These are phyloP conservation scores for Dipteronia dyeriana DNA, from an alignment of 345 rosid species.

Conservation along the genomic window DNA sequence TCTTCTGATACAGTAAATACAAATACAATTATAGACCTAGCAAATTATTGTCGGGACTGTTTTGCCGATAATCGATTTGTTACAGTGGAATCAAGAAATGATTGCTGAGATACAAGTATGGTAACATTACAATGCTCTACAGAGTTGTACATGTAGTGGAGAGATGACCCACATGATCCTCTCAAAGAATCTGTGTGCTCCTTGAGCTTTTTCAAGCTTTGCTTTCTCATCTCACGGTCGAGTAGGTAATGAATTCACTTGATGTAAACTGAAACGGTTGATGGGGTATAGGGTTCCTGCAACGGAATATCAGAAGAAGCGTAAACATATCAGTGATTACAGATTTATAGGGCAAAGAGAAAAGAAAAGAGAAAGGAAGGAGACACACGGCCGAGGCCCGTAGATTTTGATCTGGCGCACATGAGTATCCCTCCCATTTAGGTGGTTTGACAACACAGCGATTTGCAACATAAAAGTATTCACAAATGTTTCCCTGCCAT, in stretches of 20 bases:
- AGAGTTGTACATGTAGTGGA: background rate
- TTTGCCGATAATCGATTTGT: background rate
- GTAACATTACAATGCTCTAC: background rate
- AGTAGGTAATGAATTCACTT: conserved; percentile 61
- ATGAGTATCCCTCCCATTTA: conserved; percentile 21
- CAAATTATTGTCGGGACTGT: background rate
- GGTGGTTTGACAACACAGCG: conserved; percentile 53
- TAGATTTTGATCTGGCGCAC: conserved; percentile 24
- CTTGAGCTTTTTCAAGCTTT: conserved; percentile 13
- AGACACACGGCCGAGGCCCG: conserved; percentile 17
- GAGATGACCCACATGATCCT: conserved; percentile 2
- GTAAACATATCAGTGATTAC: background rate
- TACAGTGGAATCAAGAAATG: background rate
- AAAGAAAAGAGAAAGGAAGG: background rate
- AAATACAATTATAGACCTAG: background rate
- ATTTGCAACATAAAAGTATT: conserved; percentile 90
- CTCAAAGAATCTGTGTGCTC: conserved; percentile 7
- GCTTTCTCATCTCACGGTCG: conserved; percentile 49
- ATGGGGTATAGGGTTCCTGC: conserved; percentile 17
- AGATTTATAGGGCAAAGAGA: background rate
- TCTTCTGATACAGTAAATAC: background rate
- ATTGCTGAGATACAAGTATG: background rate
- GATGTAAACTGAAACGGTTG: conserved; percentile 87
- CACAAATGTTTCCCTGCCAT: conserved; percentile 82
- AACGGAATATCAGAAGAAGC: background rate